Evolutionary conservation across 768 basidiomycete genomes (phyloP).

Genomic region (Coprinopsis sp.): DNA sequence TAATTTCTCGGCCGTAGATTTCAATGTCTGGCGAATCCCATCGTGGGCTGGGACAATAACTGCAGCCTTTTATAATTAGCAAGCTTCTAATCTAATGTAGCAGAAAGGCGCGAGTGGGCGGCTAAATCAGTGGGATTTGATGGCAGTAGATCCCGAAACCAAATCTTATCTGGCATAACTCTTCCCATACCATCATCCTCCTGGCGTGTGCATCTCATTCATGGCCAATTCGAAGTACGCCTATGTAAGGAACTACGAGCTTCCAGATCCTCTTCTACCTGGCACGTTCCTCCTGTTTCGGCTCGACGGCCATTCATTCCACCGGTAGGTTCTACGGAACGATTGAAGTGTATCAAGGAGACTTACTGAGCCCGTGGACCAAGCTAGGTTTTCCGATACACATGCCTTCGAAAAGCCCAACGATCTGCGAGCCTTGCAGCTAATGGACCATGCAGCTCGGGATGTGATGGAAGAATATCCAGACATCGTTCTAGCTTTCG

Average conservation of each 20-base stretch:
- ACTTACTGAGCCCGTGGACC: slow-evolving; percentile 2
- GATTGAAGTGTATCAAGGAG: neutral
- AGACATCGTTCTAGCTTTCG: slow-evolving; percentile 85
- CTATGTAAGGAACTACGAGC: slow-evolving; percentile 87
- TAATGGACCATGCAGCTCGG: slow-evolving; percentile 91
- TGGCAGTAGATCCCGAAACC: too few species aligned
- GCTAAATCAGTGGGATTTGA: too few species aligned
- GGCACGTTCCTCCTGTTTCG: slow-evolving; percentile 82
- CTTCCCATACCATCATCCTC: neutral
- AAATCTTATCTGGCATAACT: neutral
- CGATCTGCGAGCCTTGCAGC: slow-evolving; percentile 75
- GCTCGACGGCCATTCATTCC: slow-evolving; percentile 91
- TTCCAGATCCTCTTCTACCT: slow-evolving; percentile 81
- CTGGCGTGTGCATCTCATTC: too few species aligned
- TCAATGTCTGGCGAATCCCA: too few species aligned
- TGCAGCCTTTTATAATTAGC: too few species aligned
- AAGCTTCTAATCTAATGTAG: too few species aligned
- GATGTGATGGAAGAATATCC: slow-evolving; percentile 76
- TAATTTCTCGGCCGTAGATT: too few species aligned
- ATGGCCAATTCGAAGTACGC: slow-evolving; percentile 95
- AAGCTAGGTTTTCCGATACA: slow-evolving; percentile 70
- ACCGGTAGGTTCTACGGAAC: slow-evolving; percentile 77
- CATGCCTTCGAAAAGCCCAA: slow-evolving; percentile 90
- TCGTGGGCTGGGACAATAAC: too few species aligned
- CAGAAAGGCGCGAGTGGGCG: too few species aligned